Evolutionary conservation across 768 basidiomycete species (phyloP).

Genomic region (Clitopilus hobsonii): DNA sequence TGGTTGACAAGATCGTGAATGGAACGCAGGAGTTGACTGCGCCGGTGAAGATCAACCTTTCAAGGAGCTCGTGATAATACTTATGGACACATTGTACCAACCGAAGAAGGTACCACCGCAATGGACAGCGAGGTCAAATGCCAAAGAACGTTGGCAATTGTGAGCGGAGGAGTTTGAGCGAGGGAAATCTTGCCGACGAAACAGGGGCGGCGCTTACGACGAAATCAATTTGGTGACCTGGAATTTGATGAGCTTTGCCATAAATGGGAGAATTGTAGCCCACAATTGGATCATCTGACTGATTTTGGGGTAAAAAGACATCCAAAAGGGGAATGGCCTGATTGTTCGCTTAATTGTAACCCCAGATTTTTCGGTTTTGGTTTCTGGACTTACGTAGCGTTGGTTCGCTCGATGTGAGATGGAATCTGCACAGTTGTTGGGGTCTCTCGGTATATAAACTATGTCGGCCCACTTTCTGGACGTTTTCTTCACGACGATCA

Average conservation of each 20-base stretch:
- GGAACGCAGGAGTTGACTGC: not conserved
- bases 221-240: not conserved
- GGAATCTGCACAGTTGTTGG: not conserved
- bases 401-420: not conserved
- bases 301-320: not conserved
- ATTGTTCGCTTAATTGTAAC: not conserved
- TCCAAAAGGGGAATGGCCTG: not conserved
- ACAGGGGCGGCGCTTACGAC: not conserved
- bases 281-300: not conserved
- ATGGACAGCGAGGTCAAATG: not conserved
- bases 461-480: not conserved
- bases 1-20: not conserved
- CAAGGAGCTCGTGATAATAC: not conserved
- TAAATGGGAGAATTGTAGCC: not conserved
- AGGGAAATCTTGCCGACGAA: not conserved
- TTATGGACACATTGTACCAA: not conserved
- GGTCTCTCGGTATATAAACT: not conserved
- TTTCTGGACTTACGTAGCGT: not conserved
- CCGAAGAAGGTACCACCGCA: not conserved
- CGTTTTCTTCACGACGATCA: not conserved
- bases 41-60: not conserved
- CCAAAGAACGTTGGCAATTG: not conserved
- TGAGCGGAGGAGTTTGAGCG: not conserved
- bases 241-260: not conserved
- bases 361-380: not conserved